Conservation (phyloP, 257 asterid species). For the Solanum sitiens region DNA sequence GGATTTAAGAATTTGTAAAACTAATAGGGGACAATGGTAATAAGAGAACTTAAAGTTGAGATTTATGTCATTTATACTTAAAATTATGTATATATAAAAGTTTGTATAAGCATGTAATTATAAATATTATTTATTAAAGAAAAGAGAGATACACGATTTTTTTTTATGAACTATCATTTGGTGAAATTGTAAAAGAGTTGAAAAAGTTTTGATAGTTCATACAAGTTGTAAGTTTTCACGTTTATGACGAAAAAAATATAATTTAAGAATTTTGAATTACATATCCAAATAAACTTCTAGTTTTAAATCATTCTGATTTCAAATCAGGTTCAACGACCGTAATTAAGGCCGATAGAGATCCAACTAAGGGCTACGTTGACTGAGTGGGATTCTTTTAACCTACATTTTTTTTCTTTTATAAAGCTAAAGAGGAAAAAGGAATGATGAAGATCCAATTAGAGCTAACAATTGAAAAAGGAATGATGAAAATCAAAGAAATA, state of each 20-base stretch:
- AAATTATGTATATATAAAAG: too few species aligned
- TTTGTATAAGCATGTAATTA: not conserved
- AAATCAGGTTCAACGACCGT: too few species aligned
- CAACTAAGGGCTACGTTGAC: not conserved
- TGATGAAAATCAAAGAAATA: not conserved
- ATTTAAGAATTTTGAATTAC: too few species aligned
- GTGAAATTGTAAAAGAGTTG: not conserved
- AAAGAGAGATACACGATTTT: not conserved
- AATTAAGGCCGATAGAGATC: not conserved
- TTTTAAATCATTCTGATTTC: too few species aligned
- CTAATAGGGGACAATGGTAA: too few species aligned
- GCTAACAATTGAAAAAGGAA: not conserved
- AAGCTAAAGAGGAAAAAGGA: not conserved
- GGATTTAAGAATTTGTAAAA: too few species aligned
- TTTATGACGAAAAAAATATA: too few species aligned
- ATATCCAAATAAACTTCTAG: too few species aligned
- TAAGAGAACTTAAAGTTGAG: too few species aligned
- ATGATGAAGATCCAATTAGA: not conserved
- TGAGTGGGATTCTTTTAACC: not conserved
- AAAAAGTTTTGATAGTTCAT: not conserved
- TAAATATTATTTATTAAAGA: too few species aligned
- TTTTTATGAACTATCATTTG: not conserved
- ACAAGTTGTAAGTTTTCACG: too few species aligned
- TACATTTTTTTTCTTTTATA: not conserved
- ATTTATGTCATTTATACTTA: too few species aligned